Evolutionary conservation across 805 yeast genomes (phyloP), one percentile per base, ranked within the genome.

Genomic region (Barnettozyma sp.): DNA sequence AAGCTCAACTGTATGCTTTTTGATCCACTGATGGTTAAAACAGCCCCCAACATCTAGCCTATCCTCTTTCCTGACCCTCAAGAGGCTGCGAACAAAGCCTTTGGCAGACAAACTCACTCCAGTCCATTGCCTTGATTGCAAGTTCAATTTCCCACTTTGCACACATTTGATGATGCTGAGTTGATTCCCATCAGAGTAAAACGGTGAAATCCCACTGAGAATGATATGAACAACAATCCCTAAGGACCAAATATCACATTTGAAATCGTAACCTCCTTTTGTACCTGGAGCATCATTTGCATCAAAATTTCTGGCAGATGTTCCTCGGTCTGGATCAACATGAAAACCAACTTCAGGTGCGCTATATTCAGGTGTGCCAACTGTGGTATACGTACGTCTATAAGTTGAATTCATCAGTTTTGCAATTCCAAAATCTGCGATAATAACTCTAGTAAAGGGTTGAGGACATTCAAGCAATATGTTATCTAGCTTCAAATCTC

Each of bases 281-380:
- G 46, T 27, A 2, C 20, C 11, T n/a, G n/a, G n/a, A n/a, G n/a
- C n/a, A n/a, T n/a, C n/a, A n/a, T n/a, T n/a, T n/a, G n/a, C n/a
- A n/a, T n/a, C n/a, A n/a, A n/a, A n/a, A n/a, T n/a, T n/a, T n/a
- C n/a, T n/a, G n/a, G n/a, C n/a, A n/a, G n/a, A n/a, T n/a, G n/a
- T n/a, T n/a, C n/a, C n/a, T n/a, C n/a, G n/a, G n/a, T n/a, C n/a
- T n/a, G n/a, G n/a, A n/a, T n/a, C n/a, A n/a, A n/a, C n/a, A n/a
- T n/a, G n/a, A n/a, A 73, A 62, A 1, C 78, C 75, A 9, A 79
- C 75, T 46, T 79, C 86, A 0, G 87, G 87, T 1, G 87, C 86
- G 39, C 78, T 69, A 47, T 79, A 79, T 49, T 79, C 86, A 1
- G 80, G 76, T 0, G 86, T 79, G 3, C 80, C 80, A 1, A 71